These are phyloP conservation scores for Xylaria sp. DNA, from an alignment of 495 filamentous ascomycete species.

Conservation along the genomic window DNA sequence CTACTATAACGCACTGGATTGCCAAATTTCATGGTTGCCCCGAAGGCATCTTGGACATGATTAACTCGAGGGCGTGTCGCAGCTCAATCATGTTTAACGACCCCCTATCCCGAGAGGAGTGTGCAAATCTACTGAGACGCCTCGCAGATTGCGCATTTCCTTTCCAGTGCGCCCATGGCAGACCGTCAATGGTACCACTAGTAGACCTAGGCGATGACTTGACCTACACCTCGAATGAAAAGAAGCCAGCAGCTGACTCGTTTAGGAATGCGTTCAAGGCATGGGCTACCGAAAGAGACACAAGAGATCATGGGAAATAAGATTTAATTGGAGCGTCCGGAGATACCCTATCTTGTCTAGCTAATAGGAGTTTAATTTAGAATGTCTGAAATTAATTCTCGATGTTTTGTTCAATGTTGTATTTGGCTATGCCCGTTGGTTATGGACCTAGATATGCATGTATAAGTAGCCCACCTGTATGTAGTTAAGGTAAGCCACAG, in stretches of 20 bases:
- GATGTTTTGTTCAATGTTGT: no score
- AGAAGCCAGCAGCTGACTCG: constrained; percentile 20
- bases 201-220: constrained; percentile 60
- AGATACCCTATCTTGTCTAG: background rate
- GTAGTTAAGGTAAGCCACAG: constrained; percentile 21
- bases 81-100: constrained; percentile 99
- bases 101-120: constrained; percentile 67
- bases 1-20: constrained; percentile 56
- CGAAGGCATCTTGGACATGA: constrained; percentile 78
- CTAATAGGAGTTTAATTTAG: background rate
- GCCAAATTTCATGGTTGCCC: constrained; percentile 70
- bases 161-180: constrained; percentile 91
- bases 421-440: no score
- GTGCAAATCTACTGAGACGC: constrained; percentile 64
- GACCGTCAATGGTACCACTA: constrained; percentile 78
- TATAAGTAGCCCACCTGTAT: no score
- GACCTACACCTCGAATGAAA: constrained; percentile 2
- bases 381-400: background rate
- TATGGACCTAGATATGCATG: no score
- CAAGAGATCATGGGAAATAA: background rate
- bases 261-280: constrained; percentile 36
- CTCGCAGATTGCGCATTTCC: constrained; percentile 79
- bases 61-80: constrained; percentile 89
- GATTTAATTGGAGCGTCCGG: background rate
- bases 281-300: constrained; percentile 18